Conservation (phyloP, 2,329 filamentous ascomycete genomes). For the Apiospora saccharicola region DNA sequence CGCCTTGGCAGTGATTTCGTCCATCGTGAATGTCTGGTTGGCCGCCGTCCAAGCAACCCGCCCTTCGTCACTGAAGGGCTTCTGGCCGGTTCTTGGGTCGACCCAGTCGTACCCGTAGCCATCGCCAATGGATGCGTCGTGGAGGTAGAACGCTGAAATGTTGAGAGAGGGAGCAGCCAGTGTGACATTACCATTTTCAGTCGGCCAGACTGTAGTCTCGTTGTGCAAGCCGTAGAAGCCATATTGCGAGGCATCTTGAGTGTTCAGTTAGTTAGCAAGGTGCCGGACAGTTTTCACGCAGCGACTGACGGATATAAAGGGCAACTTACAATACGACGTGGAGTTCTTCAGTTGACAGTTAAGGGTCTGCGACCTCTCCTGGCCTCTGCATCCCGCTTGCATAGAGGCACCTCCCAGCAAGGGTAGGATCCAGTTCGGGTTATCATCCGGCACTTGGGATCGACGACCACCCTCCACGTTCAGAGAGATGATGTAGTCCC, state of each 20-base stretch:
- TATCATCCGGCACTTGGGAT: neutral
- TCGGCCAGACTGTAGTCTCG: neutral
- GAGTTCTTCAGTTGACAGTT: neutral
- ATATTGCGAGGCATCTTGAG: neutral
- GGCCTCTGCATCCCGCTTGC: neutral
- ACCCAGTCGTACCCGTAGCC: neutral
- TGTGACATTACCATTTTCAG: neutral
- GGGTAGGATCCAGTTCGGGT: neutral
- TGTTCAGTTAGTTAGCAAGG: neutral
- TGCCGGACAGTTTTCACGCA: neutral
- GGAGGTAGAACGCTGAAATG: conserved; percentile 1
- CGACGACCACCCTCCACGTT: neutral
- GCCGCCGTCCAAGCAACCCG: neutral
- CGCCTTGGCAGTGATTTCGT: neutral
- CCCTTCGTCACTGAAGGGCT: neutral
- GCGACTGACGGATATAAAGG: neutral
- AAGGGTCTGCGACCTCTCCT: neutral
- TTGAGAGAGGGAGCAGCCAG: conserved; percentile 2
- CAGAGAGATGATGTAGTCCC: neutral
- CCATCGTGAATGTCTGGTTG: conserved; percentile 10
- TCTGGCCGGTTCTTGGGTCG: neutral
- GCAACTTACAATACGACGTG: neutral
- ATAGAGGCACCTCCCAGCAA: neutral
- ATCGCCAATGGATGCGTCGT: neutral
- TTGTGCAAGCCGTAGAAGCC: conserved; percentile 4